phyloP scores from a whole-genome alignment of 148 eudicot genomes.

The Gaultheria prostrata region DNA sequence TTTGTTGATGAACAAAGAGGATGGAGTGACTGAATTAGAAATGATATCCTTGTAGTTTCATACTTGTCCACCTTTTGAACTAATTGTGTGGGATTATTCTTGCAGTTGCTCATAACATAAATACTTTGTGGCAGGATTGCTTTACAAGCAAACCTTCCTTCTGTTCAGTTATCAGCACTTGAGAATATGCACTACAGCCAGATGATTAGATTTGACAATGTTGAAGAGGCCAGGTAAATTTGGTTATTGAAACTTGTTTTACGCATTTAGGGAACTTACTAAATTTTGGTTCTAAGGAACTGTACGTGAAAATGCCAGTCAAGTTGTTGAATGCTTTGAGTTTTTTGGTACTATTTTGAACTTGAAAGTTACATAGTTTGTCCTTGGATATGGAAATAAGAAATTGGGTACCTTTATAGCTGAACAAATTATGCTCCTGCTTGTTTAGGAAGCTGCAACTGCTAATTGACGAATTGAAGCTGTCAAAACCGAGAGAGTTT shows the following conservation, averaged over 20 bases:
- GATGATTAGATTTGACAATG: slow-evolving; percentile 87
- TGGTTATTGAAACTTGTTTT: neutral
- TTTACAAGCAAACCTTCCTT: slow-evolving; percentile 48
- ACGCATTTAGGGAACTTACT: neutral
- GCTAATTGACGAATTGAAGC: slow-evolving; percentile 57
- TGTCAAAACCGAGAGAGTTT: slow-evolving; percentile 32
- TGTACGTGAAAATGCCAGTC: neutral
- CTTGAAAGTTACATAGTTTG: neutral
- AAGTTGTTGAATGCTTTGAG: neutral
- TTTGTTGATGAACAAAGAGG: neutral
- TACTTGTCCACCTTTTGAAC: neutral
- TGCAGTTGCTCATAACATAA: slow-evolving; percentile 13
- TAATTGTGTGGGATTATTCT: neutral
- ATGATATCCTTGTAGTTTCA: neutral
- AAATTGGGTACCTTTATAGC: neutral
- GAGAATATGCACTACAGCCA: slow-evolving; percentile 96
- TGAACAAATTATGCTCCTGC: slow-evolving; percentile 10
- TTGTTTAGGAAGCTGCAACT: slow-evolving; percentile 55
- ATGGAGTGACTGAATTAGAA: neutral
- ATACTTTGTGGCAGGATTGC: slow-evolving; percentile 61
- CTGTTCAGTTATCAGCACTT: slow-evolving; percentile 66
- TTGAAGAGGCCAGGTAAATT: slow-evolving; percentile 82
- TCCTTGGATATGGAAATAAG: neutral
- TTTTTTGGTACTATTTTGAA: neutral
- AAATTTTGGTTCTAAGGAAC: neutral